These are phyloP conservation scores for Diaporthe ampelina DNA, from an alignment of 2,329 filamentous ascomycete genomes.

Conservation along the genomic window DNA sequence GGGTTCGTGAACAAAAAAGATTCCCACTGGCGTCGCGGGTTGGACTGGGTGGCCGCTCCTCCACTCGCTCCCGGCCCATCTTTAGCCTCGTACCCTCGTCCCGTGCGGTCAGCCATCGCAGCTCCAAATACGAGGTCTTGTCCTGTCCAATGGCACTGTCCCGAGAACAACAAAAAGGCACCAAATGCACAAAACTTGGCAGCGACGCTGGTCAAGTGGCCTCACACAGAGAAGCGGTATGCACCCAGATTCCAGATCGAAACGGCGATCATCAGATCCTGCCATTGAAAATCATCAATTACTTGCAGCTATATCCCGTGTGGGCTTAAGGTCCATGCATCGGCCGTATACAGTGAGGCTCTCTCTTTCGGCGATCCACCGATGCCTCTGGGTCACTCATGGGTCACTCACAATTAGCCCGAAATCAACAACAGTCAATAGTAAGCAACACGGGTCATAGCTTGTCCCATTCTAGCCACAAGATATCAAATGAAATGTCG, in stretches of 20 bases:
- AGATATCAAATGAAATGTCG: not conserved
- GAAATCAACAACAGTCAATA: not conserved
- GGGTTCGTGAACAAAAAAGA: not conserved
- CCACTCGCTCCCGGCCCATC: not conserved
- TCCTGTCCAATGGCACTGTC: slow-evolving; percentile 9
- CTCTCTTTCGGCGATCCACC: slow-evolving; percentile 4
- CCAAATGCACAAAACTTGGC: slow-evolving; percentile 24
- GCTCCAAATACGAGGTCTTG: slow-evolving; percentile 16
- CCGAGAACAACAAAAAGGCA: not conserved
- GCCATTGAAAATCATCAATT: not conserved
- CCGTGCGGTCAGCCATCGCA: slow-evolving; percentile 17
- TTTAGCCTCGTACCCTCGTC: slow-evolving; percentile 1
- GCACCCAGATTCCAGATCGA: not conserved
- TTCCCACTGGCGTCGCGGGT: slow-evolving; percentile 11
- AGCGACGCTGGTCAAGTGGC: slow-evolving; percentile 9
- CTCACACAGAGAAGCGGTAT: slow-evolving; percentile 2
- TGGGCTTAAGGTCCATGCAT: not conserved
- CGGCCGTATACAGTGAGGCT: slow-evolving; percentile 7
- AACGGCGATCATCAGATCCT: slow-evolving; percentile 5
- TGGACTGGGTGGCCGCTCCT: slow-evolving; percentile 20
- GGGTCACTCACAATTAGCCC: not conserved
- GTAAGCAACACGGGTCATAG: not conserved
- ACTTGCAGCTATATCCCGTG: not conserved
- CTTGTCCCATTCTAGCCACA: not conserved
- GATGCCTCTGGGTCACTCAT: not conserved